Base-by-base conservation (phyloP, 1,284 basidiomycete species). In the Naganishia albida region DNA sequence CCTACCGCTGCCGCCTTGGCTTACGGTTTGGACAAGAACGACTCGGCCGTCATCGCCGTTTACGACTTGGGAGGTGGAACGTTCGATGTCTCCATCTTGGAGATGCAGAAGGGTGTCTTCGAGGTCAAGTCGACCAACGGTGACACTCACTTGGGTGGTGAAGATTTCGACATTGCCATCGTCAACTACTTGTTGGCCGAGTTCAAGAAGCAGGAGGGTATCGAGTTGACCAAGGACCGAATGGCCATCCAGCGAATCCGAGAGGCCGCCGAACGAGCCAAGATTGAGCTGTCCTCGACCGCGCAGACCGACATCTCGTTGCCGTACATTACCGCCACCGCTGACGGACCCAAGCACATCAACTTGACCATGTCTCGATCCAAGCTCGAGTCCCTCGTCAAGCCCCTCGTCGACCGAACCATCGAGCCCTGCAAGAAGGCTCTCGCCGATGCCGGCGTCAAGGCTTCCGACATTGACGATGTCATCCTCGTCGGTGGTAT, bases 211-310 rank as follows among this genome's bases (percentile, higher is more conserved):
- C 88, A 94, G 78, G 84, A 83, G 7, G 90, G 91, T 60, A 83
- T 90, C 70, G 89, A 93, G 77, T 86, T 98, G 52, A 84, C 83
- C 72, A 83, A 85, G 71, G 95, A 99, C 79, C 86, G 89, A 64
- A 96, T 97, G 89, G 93, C 95, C n/a, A 92, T 99, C 73, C 95
- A 98, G 81, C 93, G 95, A 82, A 92, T 99, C 72, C 91, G 95
- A 77, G 95, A 98, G 81, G 95, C 95, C 30, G 93, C 94, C 30
- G 95, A 98, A 85, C 97, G 98, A 84, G 95, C 95, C 71, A 99
- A 99, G 87, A 96, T 96, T 67, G 95, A 98, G 80, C 84, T 98
- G 25, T 97, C 93, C 44, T 93, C 91, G 28, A 91, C 93, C 7
- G 83, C 89, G 0, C 89, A 94, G 79, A 99, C 94, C 62, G 95